These are phyloP conservation scores for Diplosphaera chodatii DNA, from an alignment of 139 green algal genomes.

Conservation along the genomic window DNA sequence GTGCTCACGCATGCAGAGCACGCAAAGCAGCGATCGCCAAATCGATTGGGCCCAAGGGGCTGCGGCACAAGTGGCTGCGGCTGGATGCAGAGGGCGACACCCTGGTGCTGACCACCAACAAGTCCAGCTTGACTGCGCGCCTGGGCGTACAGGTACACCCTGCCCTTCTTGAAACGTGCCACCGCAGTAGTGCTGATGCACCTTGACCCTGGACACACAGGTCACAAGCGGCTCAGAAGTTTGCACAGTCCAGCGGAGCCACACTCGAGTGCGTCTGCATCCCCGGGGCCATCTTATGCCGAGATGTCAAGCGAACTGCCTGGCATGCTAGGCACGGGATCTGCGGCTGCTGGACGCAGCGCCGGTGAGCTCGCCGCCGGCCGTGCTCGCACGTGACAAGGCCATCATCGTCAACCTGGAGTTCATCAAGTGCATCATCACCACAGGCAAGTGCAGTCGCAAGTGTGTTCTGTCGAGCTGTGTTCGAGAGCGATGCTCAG, in stretches of 20 bases:
- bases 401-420: slow-evolving; percentile 43
- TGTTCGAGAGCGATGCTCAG: too few relatives aligned
- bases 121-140: background rate
- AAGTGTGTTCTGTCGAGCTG: too few relatives aligned
- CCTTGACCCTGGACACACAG: too few relatives aligned
- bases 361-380: slow-evolving; percentile 25
- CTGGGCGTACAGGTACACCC: background rate
- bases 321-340: slow-evolving; percentile 11
- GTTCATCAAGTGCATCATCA: slow-evolving; percentile 19
- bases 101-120: background rate
- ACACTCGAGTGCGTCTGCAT: too few relatives aligned
- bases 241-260: too few relatives aligned
- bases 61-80: background rate
- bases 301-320: too few relatives aligned
- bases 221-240: too few relatives aligned
- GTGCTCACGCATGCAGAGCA: too few relatives aligned
- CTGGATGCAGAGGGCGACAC: background rate
- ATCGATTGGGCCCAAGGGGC: background rate
- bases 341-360: slow-evolving; percentile 34
- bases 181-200: too few relatives aligned
- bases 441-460: background rate
- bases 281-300: too few relatives aligned
- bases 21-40: background rate
- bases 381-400: slow-evolving; percentile 32
- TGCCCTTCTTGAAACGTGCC: too few relatives aligned